Base-by-base conservation (phyloP, 2,329 filamentous ascomycete genomes). In the Xenoacremonium recifei region DNA sequence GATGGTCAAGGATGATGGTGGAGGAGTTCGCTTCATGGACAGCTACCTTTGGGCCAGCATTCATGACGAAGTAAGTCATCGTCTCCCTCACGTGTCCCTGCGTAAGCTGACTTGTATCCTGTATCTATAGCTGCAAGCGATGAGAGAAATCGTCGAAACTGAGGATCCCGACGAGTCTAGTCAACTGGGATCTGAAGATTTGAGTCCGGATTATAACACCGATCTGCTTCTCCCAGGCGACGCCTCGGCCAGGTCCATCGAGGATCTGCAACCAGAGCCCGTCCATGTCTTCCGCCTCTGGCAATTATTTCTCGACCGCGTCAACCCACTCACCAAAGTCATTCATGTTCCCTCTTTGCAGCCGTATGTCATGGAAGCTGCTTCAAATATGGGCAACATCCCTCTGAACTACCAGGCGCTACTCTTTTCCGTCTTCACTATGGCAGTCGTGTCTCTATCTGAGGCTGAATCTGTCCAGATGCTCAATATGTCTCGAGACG, bases 301-400 rank as follows among this genome's bases (percentile, higher is more conserved):
- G 87, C 84, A 89, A 59, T 70, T 80, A 7, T 90, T 84, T 50
- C 67, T 89, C 5, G 81, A 88, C 36, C 82, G 87, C 47, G 81
- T 91, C 41, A 86, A 91, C 54, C 86, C 87, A 0, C 61, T 89
- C 34, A 79, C 81, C 51, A 91, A 90, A 59, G 67, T 80, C 34
- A 80, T 89, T 18, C 87, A 92, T 58, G 76, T 84, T 2, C 86
- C 87, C 0, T 82, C 82, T 0, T 63, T 89, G 4, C 82, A 89
- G 54, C 75, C 77, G 3, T 75, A 77, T 34, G 69, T 90, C 6
- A 73, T 85, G 27, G 77, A 86, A 44, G 82, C 83, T 3, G 77
- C 75, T 2, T 72, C 72, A 13, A 74, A 79, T 46, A 67, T 83
- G 16, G 65, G 68, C 11, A 72, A 70, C 31, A 63, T 88, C 2